Evolutionary conservation across 1,284 basidiomycete species (phyloP).

Genomic region (Pyrrhoderma noxium): DNA sequence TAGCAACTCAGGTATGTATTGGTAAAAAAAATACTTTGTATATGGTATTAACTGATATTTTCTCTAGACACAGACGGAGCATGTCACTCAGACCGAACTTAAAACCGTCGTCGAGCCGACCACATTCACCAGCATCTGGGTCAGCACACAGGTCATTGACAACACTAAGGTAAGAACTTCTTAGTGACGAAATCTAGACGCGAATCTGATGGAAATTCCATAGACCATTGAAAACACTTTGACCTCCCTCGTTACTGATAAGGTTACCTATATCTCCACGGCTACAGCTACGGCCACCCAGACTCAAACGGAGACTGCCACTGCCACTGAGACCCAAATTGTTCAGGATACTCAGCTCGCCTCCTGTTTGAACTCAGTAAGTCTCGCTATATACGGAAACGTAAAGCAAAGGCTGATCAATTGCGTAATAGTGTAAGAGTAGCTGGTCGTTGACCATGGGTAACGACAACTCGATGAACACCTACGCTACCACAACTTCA

Average conservation of each 20-base stretch:
- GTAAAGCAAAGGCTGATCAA: background rate
- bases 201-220: too few species aligned
- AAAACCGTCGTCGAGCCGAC: constrained; percentile 39
- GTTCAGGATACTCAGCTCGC: constrained; percentile 42
- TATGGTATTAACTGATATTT: background rate
- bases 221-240: constrained; percentile 44
- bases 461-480: constrained; percentile 46
- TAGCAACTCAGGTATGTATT: constrained; percentile 7
- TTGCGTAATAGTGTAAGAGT: constrained; percentile 45
- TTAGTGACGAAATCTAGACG: background rate
- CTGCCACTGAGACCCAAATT: constrained; percentile 37
- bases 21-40: too few species aligned
- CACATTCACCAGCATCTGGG: constrained; percentile 36
- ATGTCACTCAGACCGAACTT: constrained; percentile 35
- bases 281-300: constrained; percentile 28
- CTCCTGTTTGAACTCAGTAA: constrained; percentile 45
- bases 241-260: constrained; percentile 40
- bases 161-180: constrained; percentile 27
- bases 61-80: constrained; percentile 30
- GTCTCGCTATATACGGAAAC: constrained; percentile 9
- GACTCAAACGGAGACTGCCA: constrained; percentile 33
- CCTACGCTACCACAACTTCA: constrained; percentile 35
- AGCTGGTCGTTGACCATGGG: constrained; percentile 43
- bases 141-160: constrained; percentile 38
- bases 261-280: constrained; percentile 18